Conservation (phyloP, 495 filamentous ascomycete species). For the Aspergillus coremiiformis region DNA sequence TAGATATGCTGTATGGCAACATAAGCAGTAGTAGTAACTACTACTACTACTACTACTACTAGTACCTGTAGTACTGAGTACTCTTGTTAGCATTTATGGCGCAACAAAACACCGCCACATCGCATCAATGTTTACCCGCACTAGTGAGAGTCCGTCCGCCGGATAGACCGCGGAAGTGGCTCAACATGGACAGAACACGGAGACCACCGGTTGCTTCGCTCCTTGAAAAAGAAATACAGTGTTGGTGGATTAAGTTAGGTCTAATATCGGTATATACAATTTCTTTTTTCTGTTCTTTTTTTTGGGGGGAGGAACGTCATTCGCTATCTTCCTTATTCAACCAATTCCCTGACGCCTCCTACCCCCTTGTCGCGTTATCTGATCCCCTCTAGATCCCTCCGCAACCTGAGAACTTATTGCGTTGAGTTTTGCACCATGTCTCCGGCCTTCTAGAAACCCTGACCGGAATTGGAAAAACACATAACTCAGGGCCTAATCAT, state of each 20-base stretch:
- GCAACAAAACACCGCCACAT: constrained; percentile 32
- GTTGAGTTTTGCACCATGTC: constrained; percentile 13
- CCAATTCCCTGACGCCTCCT: background rate
- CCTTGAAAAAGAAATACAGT: constrained; percentile 8
- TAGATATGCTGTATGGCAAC: too few species aligned
- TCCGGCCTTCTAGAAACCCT: constrained; percentile 7
- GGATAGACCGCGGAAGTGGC: constrained; percentile 35
- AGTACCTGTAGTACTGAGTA: background rate
- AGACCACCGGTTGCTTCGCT: constrained; percentile 12
- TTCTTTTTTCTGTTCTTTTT: background rate
- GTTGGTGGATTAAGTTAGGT: background rate
- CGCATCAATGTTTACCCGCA: constrained; percentile 32
- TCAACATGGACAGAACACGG: constrained; percentile 20
- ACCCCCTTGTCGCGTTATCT: constrained; percentile 7
- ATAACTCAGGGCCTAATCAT: background rate
- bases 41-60: background rate
- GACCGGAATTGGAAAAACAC: background rate
- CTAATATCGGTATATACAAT: background rate
- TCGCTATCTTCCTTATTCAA: background rate
- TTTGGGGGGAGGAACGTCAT: background rate
- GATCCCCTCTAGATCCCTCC: constrained; percentile 4
- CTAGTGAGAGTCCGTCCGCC: constrained; percentile 9
- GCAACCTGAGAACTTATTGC: constrained; percentile 2
- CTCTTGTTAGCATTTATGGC: background rate
- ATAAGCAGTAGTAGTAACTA: too few species aligned